Evolutionary conservation across 495 filamentous ascomycete genomes (phyloP).

Genomic region (Aspergillus ostianus): DNA sequence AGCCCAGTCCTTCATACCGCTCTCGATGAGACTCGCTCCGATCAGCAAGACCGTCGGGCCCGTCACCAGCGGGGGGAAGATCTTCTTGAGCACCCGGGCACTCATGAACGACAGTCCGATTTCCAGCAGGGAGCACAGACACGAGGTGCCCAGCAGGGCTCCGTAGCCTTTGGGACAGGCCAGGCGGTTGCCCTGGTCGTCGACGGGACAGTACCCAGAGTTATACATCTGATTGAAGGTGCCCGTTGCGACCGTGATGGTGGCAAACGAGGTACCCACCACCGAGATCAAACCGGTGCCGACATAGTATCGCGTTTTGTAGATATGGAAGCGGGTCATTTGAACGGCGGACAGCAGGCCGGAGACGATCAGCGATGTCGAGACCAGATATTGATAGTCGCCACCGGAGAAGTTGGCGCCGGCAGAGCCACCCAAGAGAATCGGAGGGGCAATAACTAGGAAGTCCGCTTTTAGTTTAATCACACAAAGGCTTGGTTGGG

Average conservation of each 20-base stretch:
- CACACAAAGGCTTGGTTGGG: not conserved
- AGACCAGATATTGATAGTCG: conserved; percentile 78
- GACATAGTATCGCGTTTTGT: conserved; percentile 76
- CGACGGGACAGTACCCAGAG: conserved; percentile 71
- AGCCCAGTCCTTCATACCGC: conserved; percentile 81
- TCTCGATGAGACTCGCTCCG: conserved; percentile 70
- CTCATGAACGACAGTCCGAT: conserved; percentile 54
- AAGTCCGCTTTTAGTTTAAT: not conserved
- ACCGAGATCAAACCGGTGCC: conserved; percentile 89
- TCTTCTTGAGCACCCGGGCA: conserved; percentile 62
- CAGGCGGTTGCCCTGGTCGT: conserved; percentile 60
- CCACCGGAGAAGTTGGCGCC: conserved; percentile 64
- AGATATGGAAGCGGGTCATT: conserved; percentile 81
- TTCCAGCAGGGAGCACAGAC: conserved; percentile 47
- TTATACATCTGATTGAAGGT: conserved; percentile 82
- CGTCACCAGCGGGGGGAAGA: conserved; percentile 90
- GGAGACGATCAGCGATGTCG: conserved; percentile 82
- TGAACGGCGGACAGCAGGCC: conserved; percentile 78
- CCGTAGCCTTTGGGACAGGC: conserved; percentile 87
- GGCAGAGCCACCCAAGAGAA: conserved; percentile 64
- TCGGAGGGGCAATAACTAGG: conserved; percentile 71
- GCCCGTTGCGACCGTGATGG: conserved; percentile 79
- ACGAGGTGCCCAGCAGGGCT: conserved; percentile 73
- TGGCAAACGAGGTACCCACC: conserved; percentile 76
- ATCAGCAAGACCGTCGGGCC: conserved; percentile 80